These are phyloP conservation scores for Termitomyces sp. DNA, from an alignment of 768 basidiomycete species.

Conservation along the genomic window DNA sequence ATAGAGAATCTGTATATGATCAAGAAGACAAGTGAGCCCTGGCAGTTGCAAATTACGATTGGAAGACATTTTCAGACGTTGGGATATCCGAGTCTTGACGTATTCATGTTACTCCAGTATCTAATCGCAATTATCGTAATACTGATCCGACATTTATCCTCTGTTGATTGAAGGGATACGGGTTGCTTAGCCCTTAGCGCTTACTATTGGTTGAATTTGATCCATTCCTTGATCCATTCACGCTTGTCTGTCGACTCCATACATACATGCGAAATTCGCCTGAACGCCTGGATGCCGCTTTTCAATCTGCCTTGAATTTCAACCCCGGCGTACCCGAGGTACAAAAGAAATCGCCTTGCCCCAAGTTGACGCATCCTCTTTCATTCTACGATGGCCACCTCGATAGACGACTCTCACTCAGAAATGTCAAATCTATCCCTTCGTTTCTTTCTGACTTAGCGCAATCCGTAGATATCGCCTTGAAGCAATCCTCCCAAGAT, in stretches of 20 bases:
- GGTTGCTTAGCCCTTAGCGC: too few species aligned
- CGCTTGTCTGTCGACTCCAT: neutral
- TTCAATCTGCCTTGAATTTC: neutral
- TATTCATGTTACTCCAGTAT: too few species aligned
- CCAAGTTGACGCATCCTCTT: neutral
- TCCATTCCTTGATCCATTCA: too few species aligned
- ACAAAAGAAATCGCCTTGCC: neutral
- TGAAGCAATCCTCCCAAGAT: neutral
- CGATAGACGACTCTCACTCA: constrained; percentile 8
- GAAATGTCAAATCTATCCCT: neutral
- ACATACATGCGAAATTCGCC: neutral
- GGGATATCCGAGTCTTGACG: too few species aligned
- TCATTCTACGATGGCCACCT: constrained; percentile 13
- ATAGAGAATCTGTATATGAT: too few species aligned
- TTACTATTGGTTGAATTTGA: too few species aligned
- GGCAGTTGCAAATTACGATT: too few species aligned
- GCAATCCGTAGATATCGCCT: neutral
- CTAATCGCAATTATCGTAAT: too few species aligned
- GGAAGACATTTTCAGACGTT: too few species aligned
- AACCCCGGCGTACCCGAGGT: neutral
- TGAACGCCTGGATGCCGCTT: neutral
- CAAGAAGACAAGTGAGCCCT: too few species aligned
- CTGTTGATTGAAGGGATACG: too few species aligned
- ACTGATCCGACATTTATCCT: too few species aligned
- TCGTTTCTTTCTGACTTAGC: neutral